phyloP scores from a whole-genome alignment of 1,139 yeast species.

The Hemisphaericaspora subhashii region DNA sequence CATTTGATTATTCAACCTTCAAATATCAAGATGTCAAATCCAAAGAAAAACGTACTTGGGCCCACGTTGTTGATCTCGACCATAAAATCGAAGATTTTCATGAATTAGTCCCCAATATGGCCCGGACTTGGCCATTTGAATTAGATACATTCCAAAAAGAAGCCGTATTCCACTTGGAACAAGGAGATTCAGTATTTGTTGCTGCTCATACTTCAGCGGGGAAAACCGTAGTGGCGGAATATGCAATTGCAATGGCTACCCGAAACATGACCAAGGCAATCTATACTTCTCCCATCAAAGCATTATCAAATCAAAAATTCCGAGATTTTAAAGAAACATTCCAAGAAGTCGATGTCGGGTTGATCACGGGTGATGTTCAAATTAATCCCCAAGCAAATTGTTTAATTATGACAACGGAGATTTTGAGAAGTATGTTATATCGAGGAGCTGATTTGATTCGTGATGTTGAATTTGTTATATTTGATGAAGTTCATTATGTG shows the following conservation, averaged over 20 bases:
- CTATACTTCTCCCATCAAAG: slow-evolving; percentile 92
- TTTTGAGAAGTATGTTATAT: slow-evolving; percentile 90
- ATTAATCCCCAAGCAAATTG: slow-evolving; percentile 97
- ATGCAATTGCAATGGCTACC: slow-evolving; percentile 90
- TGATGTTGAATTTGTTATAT: slow-evolving; percentile 95
- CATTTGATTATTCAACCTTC: slow-evolving; percentile 50
- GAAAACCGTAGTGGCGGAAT: slow-evolving; percentile 90
- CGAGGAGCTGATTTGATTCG: slow-evolving; percentile 95
- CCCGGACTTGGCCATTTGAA: slow-evolving; percentile 90
- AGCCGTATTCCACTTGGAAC: slow-evolving; percentile 93
- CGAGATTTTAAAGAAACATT: slow-evolving; percentile 86
- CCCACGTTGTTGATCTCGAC: slow-evolving; percentile 88
- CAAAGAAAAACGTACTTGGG: slow-evolving; percentile 71
- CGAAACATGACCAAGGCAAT: slow-evolving; percentile 90
- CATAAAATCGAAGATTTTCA: slow-evolving; percentile 80
- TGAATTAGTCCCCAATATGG: slow-evolving; percentile 90
- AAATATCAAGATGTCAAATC: slow-evolving; percentile 25
- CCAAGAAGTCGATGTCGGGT: slow-evolving; percentile 81
- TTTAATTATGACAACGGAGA: slow-evolving; percentile 96
- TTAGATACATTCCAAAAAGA: slow-evolving; percentile 95
- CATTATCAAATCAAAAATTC: slow-evolving; percentile 89
- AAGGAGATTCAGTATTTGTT: slow-evolving; percentile 95
- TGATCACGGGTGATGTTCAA: slow-evolving; percentile 97
- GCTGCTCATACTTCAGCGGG: slow-evolving; percentile 98
- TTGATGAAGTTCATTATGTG: slow-evolving; percentile 97